Evolutionary conservation across 1,284 basidiomycete genomes (phyloP), one percentile per base, ranked within the genome.

Genomic region (Ustanciosporium gigantosporum): DNA sequence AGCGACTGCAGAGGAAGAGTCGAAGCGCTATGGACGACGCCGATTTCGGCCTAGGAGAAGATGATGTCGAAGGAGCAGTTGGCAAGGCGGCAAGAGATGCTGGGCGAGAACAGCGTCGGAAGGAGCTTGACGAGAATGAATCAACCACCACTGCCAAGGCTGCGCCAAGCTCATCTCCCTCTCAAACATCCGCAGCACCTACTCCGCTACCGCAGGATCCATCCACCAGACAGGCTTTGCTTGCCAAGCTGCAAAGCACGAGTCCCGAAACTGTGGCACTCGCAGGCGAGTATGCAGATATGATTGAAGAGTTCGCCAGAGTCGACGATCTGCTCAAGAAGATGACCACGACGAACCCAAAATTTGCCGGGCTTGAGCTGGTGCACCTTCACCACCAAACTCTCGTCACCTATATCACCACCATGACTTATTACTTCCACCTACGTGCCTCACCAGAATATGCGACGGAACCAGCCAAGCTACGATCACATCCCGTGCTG

Each of bases 351-450:
- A 74, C 81, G 24, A 79, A 82, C 35, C 77, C 82, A 0, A 83
- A 86, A 31, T 68, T 82, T 8, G 78, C 85, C 5, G 81, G 80
- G 44, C 79, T 61, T 19, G 45, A 66, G 41, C 44, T 66, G 37
- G 44, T 61, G 51, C 66, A 74, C 41, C 68, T 62, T 19, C 59
- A 60, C 40, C 48, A 67, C 32, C 62, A 96, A 82, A 85, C 90
- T 1, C 82, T 95, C 2, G 80, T 94, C 35, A 90, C 92, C 8
- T 98, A 98, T 77, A 84, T 89, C 8, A 90, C 91, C 1, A 88
- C 87, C 1, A 86, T 97, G 36, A 88, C 92, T 0, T 97, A 93
- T 81, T 97, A 95, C 81, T 82, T 98, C 41, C 87, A 93, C 77
- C 83, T 98, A 21, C 86, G 90, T 14, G 51, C 57, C 11, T 84